Evolutionary conservation across 108 stramenopile species (phyloP), one percentile per base, ranked within the genome.

Genomic region (Cyclotella cryptica): DNA sequence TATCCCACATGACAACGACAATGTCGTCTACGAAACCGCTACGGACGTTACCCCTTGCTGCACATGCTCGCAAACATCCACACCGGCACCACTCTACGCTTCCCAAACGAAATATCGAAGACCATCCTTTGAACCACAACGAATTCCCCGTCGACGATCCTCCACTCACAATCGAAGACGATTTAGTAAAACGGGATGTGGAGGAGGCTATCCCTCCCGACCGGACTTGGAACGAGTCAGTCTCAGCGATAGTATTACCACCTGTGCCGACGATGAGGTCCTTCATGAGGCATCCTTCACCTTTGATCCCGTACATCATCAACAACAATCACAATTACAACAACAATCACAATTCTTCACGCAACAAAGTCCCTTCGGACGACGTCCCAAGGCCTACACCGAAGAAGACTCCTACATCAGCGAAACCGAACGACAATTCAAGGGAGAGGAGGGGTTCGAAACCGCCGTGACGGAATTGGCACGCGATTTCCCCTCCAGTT

Each of bases 371-470:
- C 35, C 35, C 35, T 35, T 35, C 35, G 35, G 4, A 6, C 2
- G 35, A 39, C 29, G 35, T 10, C n/a, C 21, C 19, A 65, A 26
- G 5, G 26, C 22, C 15, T n/a, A n/a, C n/a, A 62, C 19, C 21
- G 57, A 71, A 41, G 77, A 71, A 47, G 61, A 74, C 15, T 66
- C 41, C 51, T 80, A 72, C 61, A 74, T 74, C 10, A 73, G 43
- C 18, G 72, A 80, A 43, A 72, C 72, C 13, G 79, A 80, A 68
- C 43, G 66, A 21, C 13, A 66, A 63, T 80, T 80, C 43, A 72
- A 80, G 49, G 79, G 79, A 39, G 66, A 73, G 60, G 81, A 77
- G 15, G 81, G 52, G 47, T 77, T 77, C 41, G 81, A 72, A 19
- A 60, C 40, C 29, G 21, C 43, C 24, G 55, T 80, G 10, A 61